Conservation (phyloP, 1,284 basidiomycete species). For the Pseudozyma sp. region DNA sequence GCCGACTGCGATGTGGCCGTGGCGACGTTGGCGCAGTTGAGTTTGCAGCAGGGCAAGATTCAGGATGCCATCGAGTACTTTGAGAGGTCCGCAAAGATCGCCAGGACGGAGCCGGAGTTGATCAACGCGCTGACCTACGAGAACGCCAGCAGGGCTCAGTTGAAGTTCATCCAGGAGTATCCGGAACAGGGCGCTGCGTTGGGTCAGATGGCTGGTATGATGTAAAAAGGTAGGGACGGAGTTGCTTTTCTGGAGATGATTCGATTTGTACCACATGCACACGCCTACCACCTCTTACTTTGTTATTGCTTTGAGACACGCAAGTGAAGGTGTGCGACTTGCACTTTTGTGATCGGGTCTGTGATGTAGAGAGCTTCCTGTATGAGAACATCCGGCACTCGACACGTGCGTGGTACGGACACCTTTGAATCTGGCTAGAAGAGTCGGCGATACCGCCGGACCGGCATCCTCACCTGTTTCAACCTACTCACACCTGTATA, state of each 20-base stretch:
- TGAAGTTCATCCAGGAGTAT: conserved; percentile 65
- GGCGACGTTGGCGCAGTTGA: conserved; percentile 92
- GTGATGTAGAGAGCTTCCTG: no score
- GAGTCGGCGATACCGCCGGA: no score
- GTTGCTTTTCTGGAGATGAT: no score
- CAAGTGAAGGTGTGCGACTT: no score
- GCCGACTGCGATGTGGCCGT: conserved; percentile 96
- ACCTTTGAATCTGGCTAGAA: no score
- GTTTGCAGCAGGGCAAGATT: conserved; percentile 89
- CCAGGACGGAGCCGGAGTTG: conserved; percentile 90
- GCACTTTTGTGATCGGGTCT: no score
- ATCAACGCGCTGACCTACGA: conserved; percentile 88
- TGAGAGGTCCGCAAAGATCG: conserved; percentile 83
- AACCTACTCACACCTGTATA: no score
- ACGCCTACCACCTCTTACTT: not conserved
- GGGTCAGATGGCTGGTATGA: conserved; percentile 61
- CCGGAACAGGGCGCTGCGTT: conserved; percentile 64
- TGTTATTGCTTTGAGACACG: no score
- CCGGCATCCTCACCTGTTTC: no score
- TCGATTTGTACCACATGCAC: not conserved
- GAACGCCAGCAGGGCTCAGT: conserved; percentile 71
- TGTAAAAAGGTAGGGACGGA: conserved; percentile 15
- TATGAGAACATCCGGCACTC: no score
- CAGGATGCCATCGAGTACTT: conserved; percentile 89
- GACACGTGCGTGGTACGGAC: no score